phyloP scores from a whole-genome alignment of 176 grass and related monocot genomes.

The Pontederia paniculata region DNA sequence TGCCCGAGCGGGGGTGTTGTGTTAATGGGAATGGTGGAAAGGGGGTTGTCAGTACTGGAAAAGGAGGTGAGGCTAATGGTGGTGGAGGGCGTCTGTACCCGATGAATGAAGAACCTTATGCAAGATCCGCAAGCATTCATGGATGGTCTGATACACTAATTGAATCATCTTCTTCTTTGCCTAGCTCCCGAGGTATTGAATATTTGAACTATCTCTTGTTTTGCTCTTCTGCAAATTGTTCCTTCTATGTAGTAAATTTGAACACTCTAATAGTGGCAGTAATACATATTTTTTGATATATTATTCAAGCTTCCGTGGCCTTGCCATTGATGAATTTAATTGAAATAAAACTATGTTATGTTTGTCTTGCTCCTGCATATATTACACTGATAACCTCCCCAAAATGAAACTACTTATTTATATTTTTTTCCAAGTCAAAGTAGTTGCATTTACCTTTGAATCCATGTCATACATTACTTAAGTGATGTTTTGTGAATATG shows the following conservation, averaged over 20 bases:
- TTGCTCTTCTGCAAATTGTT: slow-evolving; percentile 12
- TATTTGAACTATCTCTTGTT: slow-evolving; percentile 23
- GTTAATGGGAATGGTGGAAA: slow-evolving; percentile 18
- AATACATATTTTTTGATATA: no score
- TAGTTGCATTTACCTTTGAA: no score
- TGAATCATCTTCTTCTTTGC: slow-evolving; percentile 52
- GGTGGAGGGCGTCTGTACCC: slow-evolving; percentile 2
- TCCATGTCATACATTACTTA: no score
- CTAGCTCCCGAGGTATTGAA: slow-evolving; percentile 52
- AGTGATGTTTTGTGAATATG: no score
- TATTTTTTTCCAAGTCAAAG: no score
- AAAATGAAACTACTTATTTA: no score
- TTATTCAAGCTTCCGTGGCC: no score
- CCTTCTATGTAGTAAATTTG: neutral
- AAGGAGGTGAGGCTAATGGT: neutral
- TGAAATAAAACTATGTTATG: no score
- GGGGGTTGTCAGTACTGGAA: slow-evolving; percentile 1
- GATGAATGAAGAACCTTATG: slow-evolving; percentile 20
- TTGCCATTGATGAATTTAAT: no score
- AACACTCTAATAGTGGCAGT: neutral
- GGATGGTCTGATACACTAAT: slow-evolving; percentile 36
- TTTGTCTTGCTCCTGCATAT: no score
- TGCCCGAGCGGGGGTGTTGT: slow-evolving; percentile 36
- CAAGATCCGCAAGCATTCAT: slow-evolving; percentile 25
- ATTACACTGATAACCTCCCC: no score